These are phyloP conservation scores for Micractinium sp. DNA, from an alignment of 139 green algal species.

Conservation along the genomic window DNA sequence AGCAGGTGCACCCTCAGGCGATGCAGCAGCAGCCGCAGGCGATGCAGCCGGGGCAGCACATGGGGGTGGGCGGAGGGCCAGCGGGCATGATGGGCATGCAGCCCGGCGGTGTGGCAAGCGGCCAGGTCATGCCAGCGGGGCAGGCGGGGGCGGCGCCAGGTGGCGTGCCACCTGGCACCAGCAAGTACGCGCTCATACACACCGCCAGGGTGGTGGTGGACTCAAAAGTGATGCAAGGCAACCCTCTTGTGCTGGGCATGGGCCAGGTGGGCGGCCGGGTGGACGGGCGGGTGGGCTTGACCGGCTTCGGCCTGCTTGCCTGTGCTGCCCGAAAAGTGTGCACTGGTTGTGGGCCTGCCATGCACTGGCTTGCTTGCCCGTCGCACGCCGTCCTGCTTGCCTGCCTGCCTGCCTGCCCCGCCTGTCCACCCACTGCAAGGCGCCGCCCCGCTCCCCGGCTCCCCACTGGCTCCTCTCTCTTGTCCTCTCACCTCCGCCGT, in stretches of 20 bases:
- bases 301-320: neutral
- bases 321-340: neutral
- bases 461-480: neutral
- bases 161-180: neutral
- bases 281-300: neutral
- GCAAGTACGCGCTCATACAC: conserved; percentile 10
- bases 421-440: neutral
- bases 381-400: neutral
- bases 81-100: neutral
- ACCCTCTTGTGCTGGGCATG: conserved; percentile 1
- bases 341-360: neutral
- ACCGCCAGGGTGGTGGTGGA: conserved; percentile 1
- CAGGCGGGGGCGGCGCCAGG: neutral
- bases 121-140: neutral
- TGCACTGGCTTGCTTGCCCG: neutral
- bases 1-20: neutral
- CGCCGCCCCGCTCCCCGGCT: neutral
- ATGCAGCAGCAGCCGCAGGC: neutral
- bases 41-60: neutral
- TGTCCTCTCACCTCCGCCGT: neutral
- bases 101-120: neutral
- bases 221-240: neutral
- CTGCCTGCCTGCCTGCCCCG: too few species aligned
- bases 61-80: neutral
- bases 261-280: neutral